Evolutionary conservation across 768 basidiomycete genomes (phyloP).

Genomic region (Lactifluus echinatus): DNA sequence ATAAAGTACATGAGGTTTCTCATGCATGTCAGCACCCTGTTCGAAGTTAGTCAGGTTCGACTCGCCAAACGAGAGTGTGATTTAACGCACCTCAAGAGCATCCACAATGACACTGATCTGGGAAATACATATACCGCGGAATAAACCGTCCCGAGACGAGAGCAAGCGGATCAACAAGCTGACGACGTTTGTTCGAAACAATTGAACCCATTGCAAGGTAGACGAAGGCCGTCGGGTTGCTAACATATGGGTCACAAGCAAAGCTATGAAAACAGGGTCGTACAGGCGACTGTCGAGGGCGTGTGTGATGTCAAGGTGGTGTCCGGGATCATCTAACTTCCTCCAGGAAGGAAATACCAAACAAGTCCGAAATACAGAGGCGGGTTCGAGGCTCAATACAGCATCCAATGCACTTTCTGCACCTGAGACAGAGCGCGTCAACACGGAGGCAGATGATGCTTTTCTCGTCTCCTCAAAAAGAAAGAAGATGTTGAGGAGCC

Average conservation of each 20-base stretch:
- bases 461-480: conserved; percentile 69
- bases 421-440: conserved; percentile 42
- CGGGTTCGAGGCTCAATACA: conserved; percentile 61
- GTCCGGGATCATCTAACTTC: conserved; percentile 33
- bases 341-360: conserved; percentile 64
- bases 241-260: conserved; percentile 61
- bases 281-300: conserved; percentile 43
- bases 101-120: conserved; percentile 56
- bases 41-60: conserved; percentile 25
- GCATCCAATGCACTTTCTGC: conserved; percentile 51
- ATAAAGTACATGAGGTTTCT: conserved; percentile 63
- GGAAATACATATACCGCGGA: conserved; percentile 53
- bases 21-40: conserved; percentile 61
- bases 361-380: conserved; percentile 59
- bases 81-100: conserved; percentile 48
- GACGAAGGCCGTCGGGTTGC: conserved; percentile 47
- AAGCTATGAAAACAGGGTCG: conserved; percentile 71
- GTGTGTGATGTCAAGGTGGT: conserved; percentile 17
- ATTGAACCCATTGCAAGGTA: conserved; percentile 72
- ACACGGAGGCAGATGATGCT: conserved; percentile 51
- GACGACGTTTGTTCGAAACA: conserved; percentile 74
- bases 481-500: conserved; percentile 65
- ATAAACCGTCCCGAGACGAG: conserved; percentile 50
- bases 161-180: conserved; percentile 65
- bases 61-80: background rate